phyloP scores from a whole-genome alignment of 257 asterid species.

The Scutellaria galericulata region DNA sequence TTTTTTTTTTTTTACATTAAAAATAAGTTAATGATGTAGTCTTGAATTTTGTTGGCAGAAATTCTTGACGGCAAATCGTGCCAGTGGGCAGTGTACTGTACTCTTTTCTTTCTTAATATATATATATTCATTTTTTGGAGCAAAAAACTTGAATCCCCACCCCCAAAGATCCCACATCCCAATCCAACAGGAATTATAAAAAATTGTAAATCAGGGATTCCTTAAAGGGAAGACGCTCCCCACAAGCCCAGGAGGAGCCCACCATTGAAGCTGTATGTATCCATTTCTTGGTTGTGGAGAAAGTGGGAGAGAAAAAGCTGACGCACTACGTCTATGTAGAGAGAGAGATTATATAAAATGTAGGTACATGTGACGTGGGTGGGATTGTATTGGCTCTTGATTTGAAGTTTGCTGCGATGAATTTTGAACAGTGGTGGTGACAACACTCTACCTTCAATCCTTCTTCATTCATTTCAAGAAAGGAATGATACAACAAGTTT shows the following conservation, averaged over 20 bases:
- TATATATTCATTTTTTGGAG: too few relatives aligned
- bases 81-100: not conserved
- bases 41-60: not conserved
- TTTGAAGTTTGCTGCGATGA: slow-evolving; percentile 33
- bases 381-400: slow-evolving; percentile 25
- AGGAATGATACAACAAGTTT: slow-evolving; percentile 44
- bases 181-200: too few relatives aligned
- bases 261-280: too few relatives aligned
- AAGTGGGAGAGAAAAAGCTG: slow-evolving; percentile 44
- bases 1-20: too few relatives aligned
- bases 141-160: too few relatives aligned
- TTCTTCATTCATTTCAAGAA: slow-evolving; percentile 40
- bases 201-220: too few relatives aligned
- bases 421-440: slow-evolving; percentile 34
- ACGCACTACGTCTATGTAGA: slow-evolving; percentile 30
- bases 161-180: too few relatives aligned
- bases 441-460: slow-evolving; percentile 36
- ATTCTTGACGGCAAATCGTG: slow-evolving; percentile 40
- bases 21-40: slow-evolving; percentile 21
- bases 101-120: not conserved
- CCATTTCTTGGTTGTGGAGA: slow-evolving; percentile 38
- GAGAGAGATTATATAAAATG: not conserved
- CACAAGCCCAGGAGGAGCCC: too few relatives aligned
- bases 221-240: too few relatives aligned
- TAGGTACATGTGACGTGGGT: not conserved